A percentile compares a stretch with the other conserved stretches of the same genome.
These are phyloP conservation scores for Suhomyces sp. DNA, from an alignment of 805 yeast species.

Conservation along the genomic window DNA sequence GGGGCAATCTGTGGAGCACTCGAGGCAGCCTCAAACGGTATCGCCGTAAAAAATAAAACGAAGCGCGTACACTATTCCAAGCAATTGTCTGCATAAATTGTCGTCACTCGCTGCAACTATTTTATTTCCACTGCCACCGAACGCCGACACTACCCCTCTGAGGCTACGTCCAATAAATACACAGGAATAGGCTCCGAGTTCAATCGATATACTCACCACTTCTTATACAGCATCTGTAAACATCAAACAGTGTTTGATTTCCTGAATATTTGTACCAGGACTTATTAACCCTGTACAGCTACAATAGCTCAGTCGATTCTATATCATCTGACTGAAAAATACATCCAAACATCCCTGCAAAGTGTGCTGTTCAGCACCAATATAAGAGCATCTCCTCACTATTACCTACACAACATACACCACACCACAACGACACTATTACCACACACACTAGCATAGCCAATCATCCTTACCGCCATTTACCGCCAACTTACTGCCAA, in stretches of 20 bases:
- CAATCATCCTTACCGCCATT: neutral
- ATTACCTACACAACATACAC: too few species aligned
- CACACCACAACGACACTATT: too few species aligned
- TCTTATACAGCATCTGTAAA: neutral
- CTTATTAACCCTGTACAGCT: neutral
- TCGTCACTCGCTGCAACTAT: slow-evolving; percentile 1
- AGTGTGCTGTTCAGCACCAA: neutral
- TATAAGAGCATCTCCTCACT: too few species aligned
- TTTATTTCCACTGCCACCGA: neutral
- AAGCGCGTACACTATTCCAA: neutral
- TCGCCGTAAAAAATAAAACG: neutral
- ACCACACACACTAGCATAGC: too few species aligned
- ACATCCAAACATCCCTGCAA: neutral
- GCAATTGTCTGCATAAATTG: neutral
- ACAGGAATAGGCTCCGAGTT: neutral
- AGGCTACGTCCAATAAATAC: slow-evolving; percentile 4
- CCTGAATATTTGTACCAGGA: neutral
- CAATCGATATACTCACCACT: neutral
- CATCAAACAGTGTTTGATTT: neutral
- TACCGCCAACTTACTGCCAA: neutral
- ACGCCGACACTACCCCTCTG: slow-evolving; percentile 6
- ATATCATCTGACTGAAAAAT: too few species aligned
- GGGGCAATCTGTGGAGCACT: neutral
- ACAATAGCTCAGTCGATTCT: neutral
- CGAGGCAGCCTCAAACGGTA: neutral